A percentile compares a stretch with the other conserved stretches of the same genome.
Evolutionary conservation across 805 yeast genomes (phyloP).

Genomic region (Wickerhamiella vanderwaltii): DNA sequence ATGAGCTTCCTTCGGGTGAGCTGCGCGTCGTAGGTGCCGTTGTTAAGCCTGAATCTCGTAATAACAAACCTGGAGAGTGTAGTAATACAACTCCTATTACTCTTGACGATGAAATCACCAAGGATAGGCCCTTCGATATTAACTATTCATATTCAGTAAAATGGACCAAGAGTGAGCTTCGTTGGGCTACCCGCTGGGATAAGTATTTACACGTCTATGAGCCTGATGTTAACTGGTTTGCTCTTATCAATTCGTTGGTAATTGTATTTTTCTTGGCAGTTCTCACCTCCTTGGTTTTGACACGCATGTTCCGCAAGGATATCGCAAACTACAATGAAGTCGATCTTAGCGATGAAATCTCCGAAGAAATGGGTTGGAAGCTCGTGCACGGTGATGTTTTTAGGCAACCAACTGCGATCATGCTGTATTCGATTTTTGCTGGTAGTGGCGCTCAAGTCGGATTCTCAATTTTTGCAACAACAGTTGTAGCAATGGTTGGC

Average conservation of each 20-base stretch:
- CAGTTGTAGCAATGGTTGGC: conserved; percentile 77
- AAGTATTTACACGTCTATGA: conserved; percentile 84
- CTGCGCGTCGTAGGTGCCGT: conserved; percentile 86
- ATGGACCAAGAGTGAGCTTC: conserved; percentile 56
- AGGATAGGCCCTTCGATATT: conserved; percentile 33
- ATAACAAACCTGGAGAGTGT: conserved; percentile 26
- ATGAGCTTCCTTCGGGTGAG: conserved; percentile 50
- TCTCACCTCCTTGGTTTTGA: conserved; percentile 65
- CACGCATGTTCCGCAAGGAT: conserved; percentile 72
- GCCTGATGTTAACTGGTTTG: conserved; percentile 93
- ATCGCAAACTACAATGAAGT: conserved; percentile 81
- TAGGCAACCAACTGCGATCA: conserved; percentile 61
- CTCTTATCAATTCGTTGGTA: conserved; percentile 73
- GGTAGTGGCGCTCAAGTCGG: conserved; percentile 85
- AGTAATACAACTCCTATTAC: conserved; percentile 16
- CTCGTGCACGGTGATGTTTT: conserved; percentile 90
- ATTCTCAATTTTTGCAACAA: conserved; percentile 59
- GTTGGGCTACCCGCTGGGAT: conserved; percentile 99
- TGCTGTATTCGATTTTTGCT: conserved; percentile 63
- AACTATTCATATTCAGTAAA: conserved; percentile 71
- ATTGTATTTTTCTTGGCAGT: conserved; percentile 66
- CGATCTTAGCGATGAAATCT: conserved; percentile 66
- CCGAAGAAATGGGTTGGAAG: conserved; percentile 96
- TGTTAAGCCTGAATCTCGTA: conserved; percentile 55
- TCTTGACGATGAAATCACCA: conserved; percentile 32